Percentiles rank a stretch among this genome's conserved stretches.
Conservation (phyloP, 2,329 filamentous ascomycete species). For the Parascedosporium putredinis region DNA sequence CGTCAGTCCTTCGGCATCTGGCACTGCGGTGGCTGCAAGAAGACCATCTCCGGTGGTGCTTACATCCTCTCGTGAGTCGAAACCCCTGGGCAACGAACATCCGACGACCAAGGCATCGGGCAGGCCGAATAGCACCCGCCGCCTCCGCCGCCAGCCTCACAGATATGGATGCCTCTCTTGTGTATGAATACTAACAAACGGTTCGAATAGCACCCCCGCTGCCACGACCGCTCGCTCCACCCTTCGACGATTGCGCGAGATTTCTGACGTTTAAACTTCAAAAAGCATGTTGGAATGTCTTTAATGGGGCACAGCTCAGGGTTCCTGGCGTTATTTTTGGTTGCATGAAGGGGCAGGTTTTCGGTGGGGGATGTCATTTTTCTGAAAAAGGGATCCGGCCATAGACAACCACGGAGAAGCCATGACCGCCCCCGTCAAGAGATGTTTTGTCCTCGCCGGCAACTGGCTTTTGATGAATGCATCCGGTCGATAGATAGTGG, state of each 20-base stretch:
- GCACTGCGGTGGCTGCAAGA: conserved; percentile 91
- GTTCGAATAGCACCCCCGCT: conserved; percentile 64
- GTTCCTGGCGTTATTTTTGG: conserved; percentile 8
- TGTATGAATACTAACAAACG: background rate
- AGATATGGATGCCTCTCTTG: no score
- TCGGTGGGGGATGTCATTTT: conserved; percentile 1
- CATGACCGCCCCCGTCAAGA: background rate
- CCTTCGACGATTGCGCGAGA: conserved; percentile 92
- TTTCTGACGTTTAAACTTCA: conserved; percentile 73
- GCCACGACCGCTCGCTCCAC: conserved; percentile 91
- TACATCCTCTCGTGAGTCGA: conserved; percentile 87
- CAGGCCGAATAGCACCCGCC: no score
- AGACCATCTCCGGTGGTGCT: conserved; percentile 65
- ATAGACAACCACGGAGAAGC: background rate
- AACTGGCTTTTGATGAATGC: background rate
- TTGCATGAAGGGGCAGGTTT: conserved; percentile 6
- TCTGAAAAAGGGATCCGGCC: background rate
- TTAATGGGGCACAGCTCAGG: conserved; percentile 10
- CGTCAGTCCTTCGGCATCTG: conserved; percentile 89
- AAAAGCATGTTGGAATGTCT: conserved; percentile 16
- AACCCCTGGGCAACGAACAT: background rate
- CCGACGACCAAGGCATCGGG: no score
- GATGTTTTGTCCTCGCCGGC: background rate
- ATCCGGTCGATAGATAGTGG: conserved; percentile 1
- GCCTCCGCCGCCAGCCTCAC: no score